Conservation (phyloP, 2,329 filamentous ascomycete species). For the Neopestalotiopsis sp. region DNA sequence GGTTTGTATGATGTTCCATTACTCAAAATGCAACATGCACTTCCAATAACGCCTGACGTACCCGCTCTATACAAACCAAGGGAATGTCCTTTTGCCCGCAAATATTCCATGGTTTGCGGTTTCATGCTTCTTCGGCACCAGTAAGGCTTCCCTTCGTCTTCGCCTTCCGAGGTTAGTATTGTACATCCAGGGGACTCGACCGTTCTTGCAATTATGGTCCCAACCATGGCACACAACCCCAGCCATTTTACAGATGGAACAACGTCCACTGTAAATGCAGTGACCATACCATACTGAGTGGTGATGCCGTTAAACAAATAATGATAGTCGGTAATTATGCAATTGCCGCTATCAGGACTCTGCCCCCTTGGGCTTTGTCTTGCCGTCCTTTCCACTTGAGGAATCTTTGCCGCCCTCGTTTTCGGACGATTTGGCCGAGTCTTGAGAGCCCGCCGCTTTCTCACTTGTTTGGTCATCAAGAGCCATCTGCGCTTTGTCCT, state of each 20-base stretch:
- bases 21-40: background rate
- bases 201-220: background rate
- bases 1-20: background rate
- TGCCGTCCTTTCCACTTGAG: slow-evolving; percentile 24
- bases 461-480: slow-evolving; percentile 64
- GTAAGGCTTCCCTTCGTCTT: slow-evolving; percentile 1
- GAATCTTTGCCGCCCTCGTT: slow-evolving; percentile 13
- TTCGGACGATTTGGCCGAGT: slow-evolving; percentile 21
- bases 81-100: background rate
- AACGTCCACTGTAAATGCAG: background rate
- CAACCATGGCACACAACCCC: background rate
- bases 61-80: slow-evolving; percentile 5
- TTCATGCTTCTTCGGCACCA: slow-evolving; percentile 2
- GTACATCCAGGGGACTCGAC: background rate
- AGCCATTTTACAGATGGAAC: background rate
- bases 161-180: background rate
- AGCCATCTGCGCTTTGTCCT: slow-evolving; percentile 83
- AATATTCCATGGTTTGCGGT: background rate
- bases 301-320: background rate
- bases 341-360: slow-evolving; percentile 6
- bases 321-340: background rate
- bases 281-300: background rate
- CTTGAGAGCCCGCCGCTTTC: slow-evolving; percentile 39
- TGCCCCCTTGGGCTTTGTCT: slow-evolving; percentile 9
- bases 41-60: background rate